These are phyloP conservation scores for Codiaeum variegatum DNA, from an alignment of 441 rosid genomes.

Conservation along the genomic window DNA sequence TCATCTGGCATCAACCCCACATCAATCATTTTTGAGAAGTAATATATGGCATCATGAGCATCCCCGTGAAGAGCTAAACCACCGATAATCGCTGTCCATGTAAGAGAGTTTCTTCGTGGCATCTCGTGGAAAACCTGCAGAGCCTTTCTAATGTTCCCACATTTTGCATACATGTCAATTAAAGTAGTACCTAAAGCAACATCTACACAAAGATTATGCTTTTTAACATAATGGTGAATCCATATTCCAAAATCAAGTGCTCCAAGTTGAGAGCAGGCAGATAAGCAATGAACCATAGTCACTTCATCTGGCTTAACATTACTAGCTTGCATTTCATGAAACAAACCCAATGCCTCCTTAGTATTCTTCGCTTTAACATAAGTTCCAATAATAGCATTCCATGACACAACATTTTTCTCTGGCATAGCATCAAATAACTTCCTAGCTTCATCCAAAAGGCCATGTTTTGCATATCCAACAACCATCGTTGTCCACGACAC, in stretches of 20 bases:
- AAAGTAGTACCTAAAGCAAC: slow-evolving; percentile 75
- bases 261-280: slow-evolving; percentile 85
- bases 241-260: slow-evolving; percentile 76
- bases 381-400: slow-evolving; percentile 84
- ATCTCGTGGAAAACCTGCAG: slow-evolving; percentile 58
- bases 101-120: slow-evolving; percentile 58
- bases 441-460: slow-evolving; percentile 49
- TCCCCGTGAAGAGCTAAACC: slow-evolving; percentile 78
- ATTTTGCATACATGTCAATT: slow-evolving; percentile 85
- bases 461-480: slow-evolving; percentile 62
- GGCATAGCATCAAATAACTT: slow-evolving; percentile 57
- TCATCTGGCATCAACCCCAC: slow-evolving; percentile 71
- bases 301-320: slow-evolving; percentile 57
- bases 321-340: slow-evolving; percentile 72
- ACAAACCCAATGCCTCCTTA: slow-evolving; percentile 66
- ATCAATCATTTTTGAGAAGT: slow-evolving; percentile 66
- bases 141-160: slow-evolving; percentile 73
- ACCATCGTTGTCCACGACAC: slow-evolving; percentile 79
- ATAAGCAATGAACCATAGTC: slow-evolving; percentile 78
- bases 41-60: slow-evolving; percentile 53
- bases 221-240: slow-evolving; percentile 69
- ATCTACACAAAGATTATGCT: slow-evolving; percentile 45
- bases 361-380: slow-evolving; percentile 53
- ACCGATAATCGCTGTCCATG: slow-evolving; percentile 70
- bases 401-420: slow-evolving; percentile 68